Evolutionary conservation across 305 asterid species (phyloP).

Genomic region (Euphrasia arctica): DNA sequence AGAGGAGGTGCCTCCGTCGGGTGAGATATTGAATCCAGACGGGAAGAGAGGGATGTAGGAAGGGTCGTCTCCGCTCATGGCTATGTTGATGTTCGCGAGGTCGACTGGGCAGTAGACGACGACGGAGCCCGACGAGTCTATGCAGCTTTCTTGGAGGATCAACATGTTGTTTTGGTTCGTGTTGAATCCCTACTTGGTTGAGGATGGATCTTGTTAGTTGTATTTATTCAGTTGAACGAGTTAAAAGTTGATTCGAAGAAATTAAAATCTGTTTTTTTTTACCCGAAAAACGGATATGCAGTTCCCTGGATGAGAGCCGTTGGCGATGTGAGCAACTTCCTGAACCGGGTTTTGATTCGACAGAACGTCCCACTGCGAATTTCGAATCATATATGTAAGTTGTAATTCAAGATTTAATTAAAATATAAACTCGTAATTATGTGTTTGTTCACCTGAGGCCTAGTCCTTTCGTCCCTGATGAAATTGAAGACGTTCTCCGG

Average conservation of each 20-base stretch:
- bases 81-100: slow-evolving; percentile 70
- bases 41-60: slow-evolving; percentile 75
- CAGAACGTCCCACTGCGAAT: slow-evolving; percentile 89
- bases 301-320: slow-evolving; percentile 93
- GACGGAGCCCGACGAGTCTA: slow-evolving; percentile 73
- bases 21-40: slow-evolving; percentile 76
- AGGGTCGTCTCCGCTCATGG: slow-evolving; percentile 94
- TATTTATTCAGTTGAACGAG: not conserved
- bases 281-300: slow-evolving; percentile 91
- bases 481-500: slow-evolving; percentile 69
- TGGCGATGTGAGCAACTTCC: slow-evolving; percentile 84
- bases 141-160: slow-evolving; percentile 94
- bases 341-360: slow-evolving; percentile 90
- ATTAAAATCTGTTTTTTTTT: slow-evolving; percentile 18
- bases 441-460: slow-evolving; percentile 58
- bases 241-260: not conserved
- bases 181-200: slow-evolving; percentile 53
- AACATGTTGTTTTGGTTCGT: slow-evolving; percentile 87
- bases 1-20: slow-evolving; percentile 42
- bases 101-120: slow-evolving; percentile 88
- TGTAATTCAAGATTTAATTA: not conserved
- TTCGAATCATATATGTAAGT: not conserved
- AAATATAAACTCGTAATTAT: not conserved
- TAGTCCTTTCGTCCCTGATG: slow-evolving; percentile 71
- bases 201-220: not conserved